Conservation (phyloP, 2,329 filamentous ascomycete genomes). For the Beauveria bassiana region DNA sequence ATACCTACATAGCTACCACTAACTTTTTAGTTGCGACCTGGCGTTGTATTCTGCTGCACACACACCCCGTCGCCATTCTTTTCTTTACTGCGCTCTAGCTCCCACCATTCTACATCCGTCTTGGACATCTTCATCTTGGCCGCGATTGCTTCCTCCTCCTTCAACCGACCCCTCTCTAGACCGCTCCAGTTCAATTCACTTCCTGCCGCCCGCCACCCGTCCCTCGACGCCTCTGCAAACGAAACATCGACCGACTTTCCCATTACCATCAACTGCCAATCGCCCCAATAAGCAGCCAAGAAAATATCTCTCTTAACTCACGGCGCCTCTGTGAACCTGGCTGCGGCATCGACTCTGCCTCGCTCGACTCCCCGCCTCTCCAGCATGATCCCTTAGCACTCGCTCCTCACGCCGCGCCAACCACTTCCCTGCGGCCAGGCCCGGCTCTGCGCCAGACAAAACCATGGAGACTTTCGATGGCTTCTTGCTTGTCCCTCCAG, state of each 20-base stretch:
- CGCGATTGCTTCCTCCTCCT: not conserved
- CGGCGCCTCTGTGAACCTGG: not conserved
- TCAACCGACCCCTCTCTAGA: not conserved
- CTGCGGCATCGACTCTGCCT: not conserved
- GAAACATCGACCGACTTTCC: not conserved
- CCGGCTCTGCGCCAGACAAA: conserved; percentile 1
- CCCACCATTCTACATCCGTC: not conserved
- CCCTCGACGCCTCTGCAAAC: not conserved
- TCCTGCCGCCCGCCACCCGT: not conserved
- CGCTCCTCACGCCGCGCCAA: conserved; percentile 7
- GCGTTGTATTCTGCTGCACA: not conserved
- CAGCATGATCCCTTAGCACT: conserved; percentile 12
- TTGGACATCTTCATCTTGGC: not conserved
- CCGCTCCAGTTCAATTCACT: not conserved
- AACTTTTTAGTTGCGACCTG: conserved; percentile 6
- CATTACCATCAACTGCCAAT: not conserved
- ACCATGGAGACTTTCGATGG: conserved; percentile 36
- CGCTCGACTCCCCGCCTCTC: not conserved
- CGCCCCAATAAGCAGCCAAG: not conserved
- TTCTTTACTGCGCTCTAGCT: not conserved
- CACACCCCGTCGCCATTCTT: not conserved
- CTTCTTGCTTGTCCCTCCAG: conserved; percentile 41
- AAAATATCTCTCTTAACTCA: not conserved
- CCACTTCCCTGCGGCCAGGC: conserved; percentile 4
- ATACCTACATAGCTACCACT: conserved; percentile 1